Evolutionary conservation across 306 rosid species (phyloP), one percentile per base, ranked within the genome.

Genomic region (Carpinus fangiana): DNA sequence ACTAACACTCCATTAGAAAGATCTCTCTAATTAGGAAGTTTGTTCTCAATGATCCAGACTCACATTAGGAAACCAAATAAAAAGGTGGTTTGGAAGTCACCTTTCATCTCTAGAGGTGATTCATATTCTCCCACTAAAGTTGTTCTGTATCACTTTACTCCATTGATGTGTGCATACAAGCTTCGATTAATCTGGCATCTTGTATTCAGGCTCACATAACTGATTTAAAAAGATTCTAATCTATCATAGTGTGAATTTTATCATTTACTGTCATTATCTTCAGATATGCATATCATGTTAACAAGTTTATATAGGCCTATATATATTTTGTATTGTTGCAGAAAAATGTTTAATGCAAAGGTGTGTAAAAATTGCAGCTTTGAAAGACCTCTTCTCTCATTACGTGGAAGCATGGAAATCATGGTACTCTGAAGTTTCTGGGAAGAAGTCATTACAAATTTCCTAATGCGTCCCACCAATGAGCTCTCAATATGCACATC

Each of bases 371-470:
- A 53, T 73, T 82, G 85, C 90, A 92, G 98, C 92, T 59, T 74
- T 94, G 85, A 90, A 73, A 84, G 99, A 95, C 18, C 90, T 95
- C 34, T 93, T 88, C 84, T 79, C 95, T 18, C 97, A 95, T 86
- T 95, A 91, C 85, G 82, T 83, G 92, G 97, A 95, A 76, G 98
- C 99, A 72, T 92, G 97, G 93, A 87, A 83, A 70, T 84, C 91
- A 56, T 92, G 98, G 98, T 87, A 89, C 93, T 86, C 90, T 0
- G 96, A 91, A 87, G 89, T 93, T 26, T 87, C 91, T 45, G 93
- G 84, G 54, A 89, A 90, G 87, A 90, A 85, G 73, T 76, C 89
- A 23, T 59, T 80, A 23, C 77, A 84, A 75, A 80, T 82, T 83
- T 81, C 84, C 85, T 95, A 26, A 74, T 75, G 46, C 76, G 17